These are phyloP conservation scores for Talaromyces sp. DNA, from an alignment of 2,329 filamentous ascomycete genomes.

Conservation along the genomic window DNA sequence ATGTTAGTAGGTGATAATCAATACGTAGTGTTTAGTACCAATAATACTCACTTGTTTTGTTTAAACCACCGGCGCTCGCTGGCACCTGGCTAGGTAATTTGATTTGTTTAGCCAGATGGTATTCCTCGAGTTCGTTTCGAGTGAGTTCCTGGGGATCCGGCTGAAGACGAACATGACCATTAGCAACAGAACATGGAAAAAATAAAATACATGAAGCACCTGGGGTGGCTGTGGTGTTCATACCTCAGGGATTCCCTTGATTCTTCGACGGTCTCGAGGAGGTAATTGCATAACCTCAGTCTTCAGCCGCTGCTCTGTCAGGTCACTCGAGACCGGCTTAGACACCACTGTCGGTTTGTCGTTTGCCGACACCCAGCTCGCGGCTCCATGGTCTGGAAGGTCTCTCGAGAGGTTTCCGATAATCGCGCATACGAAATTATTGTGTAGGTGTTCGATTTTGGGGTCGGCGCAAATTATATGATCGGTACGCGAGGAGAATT, in stretches of 20 bases:
- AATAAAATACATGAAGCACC: too few species aligned
- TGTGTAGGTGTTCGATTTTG: constrained; percentile 55
- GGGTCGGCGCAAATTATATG: constrained; percentile 51
- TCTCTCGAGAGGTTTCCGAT: constrained; percentile 57
- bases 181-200: background rate
- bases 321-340: constrained; percentile 53
- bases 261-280: constrained; percentile 54
- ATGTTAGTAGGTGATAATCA: constrained; percentile 10
- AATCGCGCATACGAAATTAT: constrained; percentile 56
- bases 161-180: constrained; percentile 17
- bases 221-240: constrained; percentile 9
- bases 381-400: constrained; percentile 57
- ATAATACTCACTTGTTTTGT: constrained; percentile 64
- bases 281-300: constrained; percentile 60
- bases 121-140: constrained; percentile 36
- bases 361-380: constrained; percentile 60
- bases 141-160: constrained; percentile 29
- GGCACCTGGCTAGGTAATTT: constrained; percentile 59
- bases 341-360: constrained; percentile 46
- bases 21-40: background rate
- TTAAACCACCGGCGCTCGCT: constrained; percentile 66
- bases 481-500: constrained; percentile 53
- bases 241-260: constrained; percentile 52
- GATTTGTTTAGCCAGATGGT: constrained; percentile 42
- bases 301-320: constrained; percentile 58